phyloP scores from a whole-genome alignment of 2,329 filamentous ascomycete genomes.

The Alternaria angustiovoidea region DNA sequence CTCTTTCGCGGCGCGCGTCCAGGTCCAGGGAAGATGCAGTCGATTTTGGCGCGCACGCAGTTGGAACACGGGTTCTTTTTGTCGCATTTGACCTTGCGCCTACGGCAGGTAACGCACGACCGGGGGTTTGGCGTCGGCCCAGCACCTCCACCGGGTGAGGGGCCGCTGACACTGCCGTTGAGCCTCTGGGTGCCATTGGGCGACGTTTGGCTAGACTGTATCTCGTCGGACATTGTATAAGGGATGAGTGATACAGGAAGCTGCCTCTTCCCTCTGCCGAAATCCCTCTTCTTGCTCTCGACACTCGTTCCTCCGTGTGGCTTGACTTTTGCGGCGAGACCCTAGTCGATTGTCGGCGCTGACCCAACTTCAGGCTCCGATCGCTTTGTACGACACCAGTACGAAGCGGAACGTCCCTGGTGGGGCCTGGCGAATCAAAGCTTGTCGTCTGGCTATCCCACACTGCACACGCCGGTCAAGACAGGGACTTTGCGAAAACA shows the following conservation, averaged over 20 bases:
- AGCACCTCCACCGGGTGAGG: slow-evolving; percentile 15
- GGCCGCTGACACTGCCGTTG: slow-evolving; percentile 27
- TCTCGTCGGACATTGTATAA: slow-evolving; percentile 35
- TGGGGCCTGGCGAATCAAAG: background rate
- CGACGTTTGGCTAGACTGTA: slow-evolving; percentile 28
- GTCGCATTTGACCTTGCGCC: slow-evolving; percentile 77
- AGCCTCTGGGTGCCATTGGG: slow-evolving; percentile 31
- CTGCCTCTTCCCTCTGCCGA: background rate
- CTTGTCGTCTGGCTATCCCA: background rate
- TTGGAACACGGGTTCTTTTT: slow-evolving; percentile 80
- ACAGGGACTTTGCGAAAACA: background rate
- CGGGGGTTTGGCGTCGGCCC: slow-evolving; percentile 36
- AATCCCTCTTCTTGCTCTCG: background rate
- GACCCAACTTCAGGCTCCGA: slow-evolving; percentile 12
- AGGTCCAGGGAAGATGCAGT: slow-evolving; percentile 77
- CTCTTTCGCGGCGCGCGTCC: slow-evolving; percentile 75
- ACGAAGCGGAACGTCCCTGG: background rate
- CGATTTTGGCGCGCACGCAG: slow-evolving; percentile 73
- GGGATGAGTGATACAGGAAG: background rate
- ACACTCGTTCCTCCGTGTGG: slow-evolving; percentile 6
- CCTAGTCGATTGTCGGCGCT: slow-evolving; percentile 16
- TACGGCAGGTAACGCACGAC: slow-evolving; percentile 49
- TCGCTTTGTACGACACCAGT: background rate
- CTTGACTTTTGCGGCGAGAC: slow-evolving; percentile 13
- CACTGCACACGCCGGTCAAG: background rate